Evolutionary conservation across 2,329 filamentous ascomycete genomes (phyloP), one percentile per base, ranked within the genome.

Genomic region (Periconia macrospinosa): DNA sequence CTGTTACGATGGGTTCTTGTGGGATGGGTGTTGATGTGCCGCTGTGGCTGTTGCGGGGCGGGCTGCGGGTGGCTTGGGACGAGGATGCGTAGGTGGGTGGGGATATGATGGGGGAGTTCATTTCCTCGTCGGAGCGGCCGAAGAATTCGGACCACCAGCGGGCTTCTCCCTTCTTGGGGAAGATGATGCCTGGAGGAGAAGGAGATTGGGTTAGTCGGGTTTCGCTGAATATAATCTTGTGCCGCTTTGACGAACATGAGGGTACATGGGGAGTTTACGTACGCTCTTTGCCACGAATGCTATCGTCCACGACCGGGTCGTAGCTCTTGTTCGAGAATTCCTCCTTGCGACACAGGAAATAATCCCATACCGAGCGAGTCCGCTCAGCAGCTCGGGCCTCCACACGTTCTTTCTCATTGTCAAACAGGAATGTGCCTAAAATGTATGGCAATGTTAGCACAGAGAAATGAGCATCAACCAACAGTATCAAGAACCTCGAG

Each of bases 91-190:
- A 60, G 7, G 56, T 57, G n/a, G n/a, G n/a, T 2, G 64, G 62
- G 17, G 61, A 55, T 45, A 70, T 67, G 63, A 15, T 65, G 66
- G 46, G 63, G 59, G 84, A 85, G 65, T 99, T 99, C 93, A 99
- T 97, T 71, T 99, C 94, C 50, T 88, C 85, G 62, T 97, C 91
- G 2, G 87, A 87, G 30, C 92, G 85, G 45, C 91, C 91, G 74
- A 97, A 99, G 1, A 88, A 77, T 66, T 94, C 90, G 60, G 88
- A 83, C 94, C 94, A 99, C 94, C 94, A 99, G 55, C 91, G 84
- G n/a, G 94, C 84, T 57, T 95, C 88, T 13, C 84, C 83, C 1
- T 88, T 78, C 2, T 83, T 81, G 0, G 94, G 93, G 60, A 97
- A 89, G 14, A 99, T 81, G 8, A 99, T 83, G 3, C 92, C 83